Percentiles rank a stretch among this genome's conserved stretches.
These are phyloP conservation scores for Podospora pseudocomata DNA, from an alignment of 495 filamentous ascomycete genomes.

Conservation along the genomic window DNA sequence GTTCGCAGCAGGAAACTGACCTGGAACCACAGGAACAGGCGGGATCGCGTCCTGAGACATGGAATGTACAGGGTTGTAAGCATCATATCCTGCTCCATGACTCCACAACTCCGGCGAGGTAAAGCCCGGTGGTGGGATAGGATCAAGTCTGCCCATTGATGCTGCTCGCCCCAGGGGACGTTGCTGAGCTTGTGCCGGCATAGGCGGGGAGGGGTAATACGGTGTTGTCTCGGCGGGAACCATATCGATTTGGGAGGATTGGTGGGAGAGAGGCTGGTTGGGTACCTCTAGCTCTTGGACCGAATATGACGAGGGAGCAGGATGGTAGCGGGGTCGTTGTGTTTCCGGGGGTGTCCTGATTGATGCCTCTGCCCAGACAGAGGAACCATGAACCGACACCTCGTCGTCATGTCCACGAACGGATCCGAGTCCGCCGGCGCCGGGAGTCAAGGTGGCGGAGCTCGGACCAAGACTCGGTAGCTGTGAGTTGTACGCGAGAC, in stretches of 20 bases:
- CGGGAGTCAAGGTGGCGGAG: not conserved
- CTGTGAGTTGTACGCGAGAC: not conserved
- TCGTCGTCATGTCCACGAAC: not conserved
- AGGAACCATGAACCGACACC: not conserved
- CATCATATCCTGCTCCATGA: not conserved
- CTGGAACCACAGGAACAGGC: not conserved
- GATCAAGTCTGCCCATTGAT: not conserved
- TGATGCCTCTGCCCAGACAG: not conserved
- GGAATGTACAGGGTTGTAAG: not conserved
- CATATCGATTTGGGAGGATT: not conserved
- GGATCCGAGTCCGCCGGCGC: not conserved
- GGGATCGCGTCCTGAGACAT: not conserved
- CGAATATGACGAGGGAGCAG: not conserved
- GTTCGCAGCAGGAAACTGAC: not conserved
- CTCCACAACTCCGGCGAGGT: not conserved
- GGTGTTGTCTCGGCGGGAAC: not conserved
- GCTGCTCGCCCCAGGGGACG: not conserved
- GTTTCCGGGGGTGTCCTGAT: not conserved
- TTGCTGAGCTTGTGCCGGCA: not conserved
- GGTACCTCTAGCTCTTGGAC: not conserved
- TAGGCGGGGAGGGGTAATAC: not conserved
- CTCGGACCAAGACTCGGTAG: not conserved
- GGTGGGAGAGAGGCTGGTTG: not conserved
- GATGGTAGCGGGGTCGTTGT: not conserved
- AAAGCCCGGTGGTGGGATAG: not conserved